phyloP scores from a whole-genome alignment of 1,139 yeast species.

The Casaregolazyma lundiana region DNA sequence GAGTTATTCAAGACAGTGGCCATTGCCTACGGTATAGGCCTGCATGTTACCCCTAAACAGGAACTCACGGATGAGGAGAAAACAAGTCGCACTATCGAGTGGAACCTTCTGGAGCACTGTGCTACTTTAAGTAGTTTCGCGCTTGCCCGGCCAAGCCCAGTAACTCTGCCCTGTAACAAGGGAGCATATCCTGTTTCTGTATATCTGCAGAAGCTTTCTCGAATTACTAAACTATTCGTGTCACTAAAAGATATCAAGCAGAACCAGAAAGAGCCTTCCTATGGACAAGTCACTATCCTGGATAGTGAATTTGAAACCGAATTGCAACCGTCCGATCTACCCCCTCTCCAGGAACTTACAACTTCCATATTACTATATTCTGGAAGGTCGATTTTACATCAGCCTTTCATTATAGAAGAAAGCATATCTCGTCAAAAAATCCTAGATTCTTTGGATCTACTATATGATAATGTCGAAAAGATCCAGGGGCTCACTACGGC shows the following conservation, averaged over 20 bases:
- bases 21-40: constrained; percentile 6
- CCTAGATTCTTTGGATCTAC: neutral
- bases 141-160: constrained; percentile 4
- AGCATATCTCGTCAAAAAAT: neutral
- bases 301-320: constrained; percentile 6
- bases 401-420: constrained; percentile 2
- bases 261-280: neutral
- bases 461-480: neutral
- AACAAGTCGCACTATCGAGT: neutral
- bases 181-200: neutral
- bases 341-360: neutral
- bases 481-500: neutral
- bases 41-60: neutral
- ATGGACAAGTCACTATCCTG: neutral
- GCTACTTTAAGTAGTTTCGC: neutral
- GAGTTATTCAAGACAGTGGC: constrained; percentile 7
- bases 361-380: constrained; percentile 1
- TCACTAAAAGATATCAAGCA: neutral
- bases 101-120: constrained; percentile 4
- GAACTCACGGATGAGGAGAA: neutral
- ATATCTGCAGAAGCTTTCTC: constrained; percentile 1
- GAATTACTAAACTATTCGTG: neutral
- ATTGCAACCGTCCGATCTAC: neutral
- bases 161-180: neutral
- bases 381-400: constrained; percentile 6